A percentile compares a stretch with the other conserved stretches of the same genome.
These are phyloP conservation scores for Venustampulla echinocandica DNA, from an alignment of 495 filamentous ascomycete genomes.

Conservation along the genomic window DNA sequence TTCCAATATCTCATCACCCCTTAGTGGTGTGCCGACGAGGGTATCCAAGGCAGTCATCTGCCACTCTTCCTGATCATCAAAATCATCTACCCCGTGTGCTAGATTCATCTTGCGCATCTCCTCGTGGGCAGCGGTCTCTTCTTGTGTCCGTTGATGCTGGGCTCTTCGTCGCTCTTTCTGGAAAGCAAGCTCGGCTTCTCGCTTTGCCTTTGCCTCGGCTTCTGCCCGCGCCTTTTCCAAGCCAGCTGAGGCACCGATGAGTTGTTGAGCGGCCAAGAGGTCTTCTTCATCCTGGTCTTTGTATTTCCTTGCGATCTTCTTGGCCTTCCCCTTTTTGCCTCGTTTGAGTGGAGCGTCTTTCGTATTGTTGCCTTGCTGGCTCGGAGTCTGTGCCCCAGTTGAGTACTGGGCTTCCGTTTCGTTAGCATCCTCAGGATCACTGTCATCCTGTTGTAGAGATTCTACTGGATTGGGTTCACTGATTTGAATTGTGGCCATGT, in stretches of 20 bases:
- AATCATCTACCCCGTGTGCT: constrained; percentile 37
- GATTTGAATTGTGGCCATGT: neutral
- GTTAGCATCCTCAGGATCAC: constrained; percentile 18
- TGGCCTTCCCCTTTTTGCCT: constrained; percentile 76
- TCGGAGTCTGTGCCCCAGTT: constrained; percentile 18
- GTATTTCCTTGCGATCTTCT: constrained; percentile 85
- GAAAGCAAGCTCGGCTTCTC: constrained; percentile 54
- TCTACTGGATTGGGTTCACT: neutral
- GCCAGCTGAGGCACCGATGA: constrained; percentile 65
- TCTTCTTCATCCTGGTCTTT: constrained; percentile 93
- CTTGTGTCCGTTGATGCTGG: constrained; percentile 66
- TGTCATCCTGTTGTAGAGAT: constrained; percentile 10
- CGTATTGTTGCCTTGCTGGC: constrained; percentile 28
- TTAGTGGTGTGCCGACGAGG: constrained; percentile 66
- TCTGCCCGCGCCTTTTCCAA: constrained; percentile 43
- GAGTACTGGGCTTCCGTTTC: constrained; percentile 1
- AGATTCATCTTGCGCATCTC: constrained; percentile 46
- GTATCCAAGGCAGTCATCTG: constrained; percentile 56
- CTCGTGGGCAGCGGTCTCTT: constrained; percentile 55
- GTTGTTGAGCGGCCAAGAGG: constrained; percentile 66
- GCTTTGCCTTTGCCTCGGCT: constrained; percentile 39
- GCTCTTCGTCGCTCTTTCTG: constrained; percentile 62
- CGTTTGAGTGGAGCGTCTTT: constrained; percentile 44
- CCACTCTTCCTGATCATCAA: constrained; percentile 47
- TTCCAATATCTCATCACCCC: constrained; percentile 81